These are phyloP conservation scores for Delphinella strobiligena DNA, from an alignment of 2,329 filamentous ascomycete genomes.

Conservation along the genomic window DNA sequence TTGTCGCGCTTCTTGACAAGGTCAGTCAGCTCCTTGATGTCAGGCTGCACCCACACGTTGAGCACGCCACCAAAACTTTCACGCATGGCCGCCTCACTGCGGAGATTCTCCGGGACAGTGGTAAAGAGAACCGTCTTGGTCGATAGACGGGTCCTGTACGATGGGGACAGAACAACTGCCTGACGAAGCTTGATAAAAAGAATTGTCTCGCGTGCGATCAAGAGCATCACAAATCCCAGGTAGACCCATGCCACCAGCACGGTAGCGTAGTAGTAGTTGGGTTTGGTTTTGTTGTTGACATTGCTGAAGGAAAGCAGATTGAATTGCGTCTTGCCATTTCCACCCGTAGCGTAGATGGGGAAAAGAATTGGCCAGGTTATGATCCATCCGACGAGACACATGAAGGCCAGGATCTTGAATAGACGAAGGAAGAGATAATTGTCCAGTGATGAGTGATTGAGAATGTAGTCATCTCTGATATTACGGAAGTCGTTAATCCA, in stretches of 20 bases:
- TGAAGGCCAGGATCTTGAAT: slow-evolving; percentile 30
- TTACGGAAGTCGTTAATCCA: slow-evolving; percentile 39
- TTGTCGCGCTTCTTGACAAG: slow-evolving; percentile 33
- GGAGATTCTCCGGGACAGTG: slow-evolving; percentile 48
- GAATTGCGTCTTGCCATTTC: slow-evolving; percentile 36
- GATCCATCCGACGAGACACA: slow-evolving; percentile 29
- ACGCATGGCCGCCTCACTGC: slow-evolving; percentile 31
- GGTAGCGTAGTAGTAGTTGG: slow-evolving; percentile 35
- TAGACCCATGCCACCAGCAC: slow-evolving; percentile 31
- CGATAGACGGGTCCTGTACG: slow-evolving; percentile 32
- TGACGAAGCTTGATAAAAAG: slow-evolving; percentile 37
- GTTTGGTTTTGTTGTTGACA: slow-evolving; percentile 27
- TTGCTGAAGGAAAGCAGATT: slow-evolving; percentile 26
- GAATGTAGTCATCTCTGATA: slow-evolving; percentile 32
- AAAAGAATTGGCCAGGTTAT: slow-evolving; percentile 37
- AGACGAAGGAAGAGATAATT: slow-evolving; percentile 36
- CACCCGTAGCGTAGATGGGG: slow-evolving; percentile 48
- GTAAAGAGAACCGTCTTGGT: slow-evolving; percentile 37
- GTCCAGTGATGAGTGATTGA: slow-evolving; percentile 37
- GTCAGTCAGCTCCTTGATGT: slow-evolving; percentile 32
- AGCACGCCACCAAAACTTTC: slow-evolving; percentile 52
- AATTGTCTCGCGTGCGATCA: slow-evolving; percentile 51
- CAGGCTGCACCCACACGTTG: slow-evolving; percentile 35
- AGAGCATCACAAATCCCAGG: slow-evolving; percentile 65
- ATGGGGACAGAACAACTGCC: slow-evolving; percentile 33